Base-by-base conservation (phyloP, 2,329 filamentous ascomycete genomes). In the Claviceps sp. region DNA sequence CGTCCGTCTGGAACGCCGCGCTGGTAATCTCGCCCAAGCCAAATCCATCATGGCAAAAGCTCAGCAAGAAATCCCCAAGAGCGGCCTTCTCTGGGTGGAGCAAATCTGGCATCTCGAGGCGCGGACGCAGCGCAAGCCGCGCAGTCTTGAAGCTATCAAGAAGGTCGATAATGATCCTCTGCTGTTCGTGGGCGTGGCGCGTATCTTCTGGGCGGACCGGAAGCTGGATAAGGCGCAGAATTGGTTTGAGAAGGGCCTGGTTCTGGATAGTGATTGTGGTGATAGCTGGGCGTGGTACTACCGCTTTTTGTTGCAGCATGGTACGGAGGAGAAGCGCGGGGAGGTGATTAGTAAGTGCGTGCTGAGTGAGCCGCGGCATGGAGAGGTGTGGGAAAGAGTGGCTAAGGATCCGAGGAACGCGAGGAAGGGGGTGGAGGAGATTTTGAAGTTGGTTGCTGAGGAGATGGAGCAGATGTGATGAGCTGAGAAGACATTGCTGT, bases 211-310 rank as follows among this genome's bases (percentile, higher is more conserved):
- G 93, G 83, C 80, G 10, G 93, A 98, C 70, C 79, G 93, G 52
- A 84, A 85, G 64, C 76, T 98, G 24, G 93, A 97, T 59, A 95
- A 96, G 68, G 91, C 93, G 2, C 86, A 90, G 68, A 90, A 81
- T 57, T 98, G 93, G 93, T 98, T 98, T 67, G 89, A 96, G 70
- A 95, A 95, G 70, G 93, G 93, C 0, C 82, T 96, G 52, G 76
- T 95, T 51, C 73, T 93, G 13, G 89, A 98, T 62, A 81, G 84
- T 39, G 90, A 97, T 65, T 72, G 82, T 49, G 93, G 93, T 49
- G 94, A 98, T 71, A 87, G 83, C 11, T 98, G 94, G 94, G 91
- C 89, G 19, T 98, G 91, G 91, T 98, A 96, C 68, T 93, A 89
- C 68, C 90, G 91, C 67, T 98, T 97, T 66, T 64, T 97, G 57